These are phyloP conservation scores for Microsporum canis DNA, from an alignment of 2,329 filamentous ascomycete genomes.

Conservation along the genomic window DNA sequence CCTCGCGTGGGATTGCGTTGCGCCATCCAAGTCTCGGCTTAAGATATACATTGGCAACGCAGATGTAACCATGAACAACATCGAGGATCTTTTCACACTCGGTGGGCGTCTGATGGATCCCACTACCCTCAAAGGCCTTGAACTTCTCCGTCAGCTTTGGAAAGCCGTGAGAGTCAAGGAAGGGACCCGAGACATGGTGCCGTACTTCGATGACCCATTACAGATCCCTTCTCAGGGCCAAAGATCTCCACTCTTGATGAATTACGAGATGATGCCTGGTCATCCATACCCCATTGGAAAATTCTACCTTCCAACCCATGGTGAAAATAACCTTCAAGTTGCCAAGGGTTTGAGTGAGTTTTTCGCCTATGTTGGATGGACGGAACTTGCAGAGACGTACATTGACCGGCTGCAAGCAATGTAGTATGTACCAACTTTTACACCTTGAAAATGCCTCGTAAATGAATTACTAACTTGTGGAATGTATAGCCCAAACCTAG, in stretches of 20 bases:
- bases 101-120: constrained; percentile 10
- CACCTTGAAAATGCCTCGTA: neutral
- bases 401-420: neutral
- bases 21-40: constrained; percentile 13
- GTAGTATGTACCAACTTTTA: neutral
- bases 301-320: constrained; percentile 9
- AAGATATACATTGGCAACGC: constrained; percentile 16
- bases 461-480: neutral
- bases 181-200: constrained; percentile 4
- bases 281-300: constrained; percentile 4
- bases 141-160: constrained; percentile 13
- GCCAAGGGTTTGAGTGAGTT: constrained; percentile 1
- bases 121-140: constrained; percentile 9
- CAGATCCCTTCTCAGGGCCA: neutral
- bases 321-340: constrained; percentile 8
- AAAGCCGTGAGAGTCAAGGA: neutral
- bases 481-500: constrained; percentile 1
- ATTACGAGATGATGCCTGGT: constrained; percentile 7
- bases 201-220: constrained; percentile 4
- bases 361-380: constrained; percentile 2
- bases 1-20: constrained; percentile 15
- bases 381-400: constrained; percentile 6
- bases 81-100: constrained; percentile 16
- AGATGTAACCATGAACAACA: constrained; percentile 11
- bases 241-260: constrained; percentile 5